Evolutionary conservation across 441 rosid genomes (phyloP).

Genomic region (Populus hybrid): DNA sequence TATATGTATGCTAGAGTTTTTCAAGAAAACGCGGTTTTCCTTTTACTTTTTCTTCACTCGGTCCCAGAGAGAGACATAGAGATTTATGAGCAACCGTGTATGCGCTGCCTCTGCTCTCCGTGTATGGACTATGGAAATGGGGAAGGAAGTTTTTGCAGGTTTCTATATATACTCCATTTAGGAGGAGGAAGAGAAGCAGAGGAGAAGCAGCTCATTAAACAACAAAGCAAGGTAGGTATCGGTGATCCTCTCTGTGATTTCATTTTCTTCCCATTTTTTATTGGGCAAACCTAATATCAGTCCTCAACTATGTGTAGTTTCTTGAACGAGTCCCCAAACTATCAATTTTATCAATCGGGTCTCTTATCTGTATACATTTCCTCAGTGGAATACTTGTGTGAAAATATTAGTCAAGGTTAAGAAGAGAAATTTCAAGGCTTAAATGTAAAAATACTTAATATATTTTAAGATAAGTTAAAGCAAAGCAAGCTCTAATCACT

Average conservation of each 20-base stretch:
- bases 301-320: not conserved
- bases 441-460: too few species aligned
- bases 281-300: not conserved
- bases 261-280: not conserved
- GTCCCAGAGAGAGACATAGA: not conserved
- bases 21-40: slow-evolving; percentile 5
- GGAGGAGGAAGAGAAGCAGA: not conserved
- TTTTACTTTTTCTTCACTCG: not conserved
- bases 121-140: not conserved
- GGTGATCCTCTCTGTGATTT: not conserved
- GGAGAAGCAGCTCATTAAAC: not conserved
- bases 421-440: not conserved
- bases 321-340: not conserved
- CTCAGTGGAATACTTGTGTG: not conserved
- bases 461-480: not conserved
- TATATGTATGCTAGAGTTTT: not conserved
- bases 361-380: not conserved
- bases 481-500: not conserved
- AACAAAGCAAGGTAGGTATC: not conserved
- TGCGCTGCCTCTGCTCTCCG: not conserved
- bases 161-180: not conserved
- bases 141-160: not conserved
- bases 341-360: not conserved
- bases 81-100: not conserved
- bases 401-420: not conserved